These are phyloP conservation scores for Aethionema arabicum DNA, from an alignment of 345 rosid genomes.

Conservation along the genomic window DNA sequence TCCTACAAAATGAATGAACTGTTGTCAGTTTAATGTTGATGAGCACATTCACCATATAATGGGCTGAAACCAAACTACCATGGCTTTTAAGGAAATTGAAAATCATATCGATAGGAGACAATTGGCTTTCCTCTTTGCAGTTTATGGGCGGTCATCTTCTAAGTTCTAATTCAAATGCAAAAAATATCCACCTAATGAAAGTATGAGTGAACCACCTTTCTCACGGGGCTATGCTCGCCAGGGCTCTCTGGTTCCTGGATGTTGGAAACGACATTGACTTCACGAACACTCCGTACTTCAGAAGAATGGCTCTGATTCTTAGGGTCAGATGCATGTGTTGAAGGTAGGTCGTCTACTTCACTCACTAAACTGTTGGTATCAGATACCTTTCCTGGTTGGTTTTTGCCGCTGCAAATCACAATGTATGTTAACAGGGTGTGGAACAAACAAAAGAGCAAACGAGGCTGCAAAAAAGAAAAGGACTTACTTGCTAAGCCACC, in stretches of 20 bases:
- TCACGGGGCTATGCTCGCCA: constrained; percentile 41
- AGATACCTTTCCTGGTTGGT: constrained; percentile 43
- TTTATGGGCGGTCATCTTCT: background rate
- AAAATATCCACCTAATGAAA: background rate
- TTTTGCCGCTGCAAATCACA: constrained; percentile 49
- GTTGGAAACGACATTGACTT: constrained; percentile 43
- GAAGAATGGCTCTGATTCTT: constrained; percentile 45
- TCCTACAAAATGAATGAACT: constrained; percentile 10
- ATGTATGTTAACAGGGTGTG: constrained; percentile 7
- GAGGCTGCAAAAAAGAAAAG: background rate
- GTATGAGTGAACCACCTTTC: constrained; percentile 47
- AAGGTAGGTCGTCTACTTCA: constrained; percentile 48
- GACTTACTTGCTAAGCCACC: constrained; percentile 45
- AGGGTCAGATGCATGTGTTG: constrained; percentile 43
- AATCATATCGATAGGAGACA: background rate
- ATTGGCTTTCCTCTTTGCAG: constrained; percentile 3
- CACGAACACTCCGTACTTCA: constrained; percentile 48
- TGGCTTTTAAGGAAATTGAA: background rate
- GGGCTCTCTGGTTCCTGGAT: constrained; percentile 39
- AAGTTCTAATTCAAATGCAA: constrained; percentile 16
- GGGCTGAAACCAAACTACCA: background rate
- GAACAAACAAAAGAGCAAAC: constrained; percentile 9
- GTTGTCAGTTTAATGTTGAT: constrained; percentile 6
- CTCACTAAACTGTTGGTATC: constrained; percentile 44
- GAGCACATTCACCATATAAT: background rate